Conservation (phyloP, 805 yeast genomes). For the Monosporozyma aerobia region DNA sequence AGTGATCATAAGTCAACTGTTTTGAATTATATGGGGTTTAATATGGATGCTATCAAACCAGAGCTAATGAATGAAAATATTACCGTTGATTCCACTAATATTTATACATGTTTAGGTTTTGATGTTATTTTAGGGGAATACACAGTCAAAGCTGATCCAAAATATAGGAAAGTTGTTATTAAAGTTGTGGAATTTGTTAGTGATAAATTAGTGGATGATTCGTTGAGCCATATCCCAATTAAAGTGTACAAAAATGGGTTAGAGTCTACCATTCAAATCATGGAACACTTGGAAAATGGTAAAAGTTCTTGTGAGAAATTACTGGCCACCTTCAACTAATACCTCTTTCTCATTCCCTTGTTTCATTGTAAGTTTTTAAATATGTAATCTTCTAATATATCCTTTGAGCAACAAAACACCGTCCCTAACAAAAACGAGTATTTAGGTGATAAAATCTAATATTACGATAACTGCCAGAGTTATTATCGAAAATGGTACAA, state of each 20-base stretch:
- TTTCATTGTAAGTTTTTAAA: no score
- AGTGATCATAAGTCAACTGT: slow-evolving; percentile 24
- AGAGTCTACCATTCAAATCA: slow-evolving; percentile 16
- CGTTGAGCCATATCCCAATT: slow-evolving; percentile 25
- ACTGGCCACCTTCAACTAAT: slow-evolving; percentile 7
- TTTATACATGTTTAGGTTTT: slow-evolving; percentile 31
- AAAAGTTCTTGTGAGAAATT: slow-evolving; percentile 23
- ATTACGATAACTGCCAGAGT: no score
- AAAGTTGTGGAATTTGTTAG: slow-evolving; percentile 21
- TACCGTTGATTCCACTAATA: slow-evolving; percentile 25
- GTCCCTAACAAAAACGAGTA: no score
- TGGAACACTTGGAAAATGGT: slow-evolving; percentile 16
- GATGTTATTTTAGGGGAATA: slow-evolving; percentile 21
- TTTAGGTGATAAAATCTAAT: no score
- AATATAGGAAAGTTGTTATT: slow-evolving; percentile 14
- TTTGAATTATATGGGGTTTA: slow-evolving; percentile 26
- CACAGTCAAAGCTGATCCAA: slow-evolving; percentile 11
- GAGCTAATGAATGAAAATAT: slow-evolving; percentile 26
- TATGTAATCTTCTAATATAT: no score
- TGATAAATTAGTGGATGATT: slow-evolving; percentile 13
- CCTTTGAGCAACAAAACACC: no score
- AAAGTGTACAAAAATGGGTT: slow-evolving; percentile 24
- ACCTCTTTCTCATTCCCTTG: no score
- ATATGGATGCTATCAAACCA: slow-evolving; percentile 15
- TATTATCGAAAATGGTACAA: no score